These are phyloP conservation scores for Massariosphaeria phaeospora DNA, from an alignment of 495 filamentous ascomycete species.

Conservation along the genomic window DNA sequence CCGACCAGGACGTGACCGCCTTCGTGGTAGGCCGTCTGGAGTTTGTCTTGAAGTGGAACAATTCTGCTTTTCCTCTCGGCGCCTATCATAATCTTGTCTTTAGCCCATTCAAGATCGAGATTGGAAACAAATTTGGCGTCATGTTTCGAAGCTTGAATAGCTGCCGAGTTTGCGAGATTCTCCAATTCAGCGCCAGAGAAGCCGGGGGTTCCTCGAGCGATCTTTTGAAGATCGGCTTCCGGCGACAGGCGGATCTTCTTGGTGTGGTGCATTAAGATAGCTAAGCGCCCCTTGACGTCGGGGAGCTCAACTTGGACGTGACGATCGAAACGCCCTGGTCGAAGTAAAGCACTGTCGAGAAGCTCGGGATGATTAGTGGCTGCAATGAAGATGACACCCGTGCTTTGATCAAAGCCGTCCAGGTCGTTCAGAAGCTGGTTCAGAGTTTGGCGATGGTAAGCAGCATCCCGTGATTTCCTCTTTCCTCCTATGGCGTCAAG, in stretches of 20 bases:
- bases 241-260: slow-evolving; percentile 72
- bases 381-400: slow-evolving; percentile 87
- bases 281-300: slow-evolving; percentile 90
- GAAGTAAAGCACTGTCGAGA: slow-evolving; percentile 88
- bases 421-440: slow-evolving; percentile 98
- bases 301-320: slow-evolving; percentile 83
- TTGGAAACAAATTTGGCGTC: slow-evolving; percentile 68
- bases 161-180: slow-evolving; percentile 94
- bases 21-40: slow-evolving; percentile 94
- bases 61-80: slow-evolving; percentile 82
- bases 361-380: slow-evolving; percentile 94
- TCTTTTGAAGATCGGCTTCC: slow-evolving; percentile 73
- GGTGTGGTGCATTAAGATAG: slow-evolving; percentile 87
- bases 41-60: slow-evolving; percentile 79
- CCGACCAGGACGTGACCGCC: slow-evolving; percentile 90
- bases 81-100: slow-evolving; percentile 97
- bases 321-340: slow-evolving; percentile 93
- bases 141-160: slow-evolving; percentile 79
- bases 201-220: slow-evolving; percentile 82
- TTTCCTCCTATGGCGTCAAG: slow-evolving; percentile 93
- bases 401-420: slow-evolving; percentile 92
- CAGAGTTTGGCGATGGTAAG: slow-evolving; percentile 94
- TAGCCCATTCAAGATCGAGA: slow-evolving; percentile 90
- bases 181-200: slow-evolving; percentile 94
- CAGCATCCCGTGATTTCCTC: slow-evolving; percentile 85